Evolutionary conservation across 1,284 basidiomycete species (phyloP).

Genomic region (Inonotus obliquus): DNA sequence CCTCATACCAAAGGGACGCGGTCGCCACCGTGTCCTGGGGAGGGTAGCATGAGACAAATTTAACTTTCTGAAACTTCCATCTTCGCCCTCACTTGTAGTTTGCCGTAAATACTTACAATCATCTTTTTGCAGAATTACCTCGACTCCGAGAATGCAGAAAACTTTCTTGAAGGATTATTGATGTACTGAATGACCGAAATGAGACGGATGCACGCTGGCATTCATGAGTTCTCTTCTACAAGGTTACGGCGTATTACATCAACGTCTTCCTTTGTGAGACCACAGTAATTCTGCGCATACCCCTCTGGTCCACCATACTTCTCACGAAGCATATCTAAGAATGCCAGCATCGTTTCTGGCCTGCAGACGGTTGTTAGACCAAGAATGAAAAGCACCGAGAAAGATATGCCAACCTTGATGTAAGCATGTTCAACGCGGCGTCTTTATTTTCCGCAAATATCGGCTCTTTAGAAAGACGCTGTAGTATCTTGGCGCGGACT

Average conservation of each 20-base stretch:
- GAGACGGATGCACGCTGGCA: too few species aligned
- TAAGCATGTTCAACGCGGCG: conserved; percentile 73
- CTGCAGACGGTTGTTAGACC: conserved; percentile 33
- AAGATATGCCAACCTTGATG: conserved; percentile 50
- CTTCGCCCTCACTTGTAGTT: too few species aligned
- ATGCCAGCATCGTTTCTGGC: conserved; percentile 66
- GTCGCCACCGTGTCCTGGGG: conserved; percentile 12
- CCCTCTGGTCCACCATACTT: conserved; percentile 64
- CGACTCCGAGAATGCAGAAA: too few species aligned
- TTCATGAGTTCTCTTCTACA: conserved; percentile 30
- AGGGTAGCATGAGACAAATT: conserved; percentile 11
- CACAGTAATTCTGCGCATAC: conserved; percentile 51
- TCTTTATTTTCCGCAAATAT: conserved; percentile 65
- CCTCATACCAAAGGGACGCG: conserved; percentile 14
- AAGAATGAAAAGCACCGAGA: not conserved
- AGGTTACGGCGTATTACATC: conserved; percentile 54
- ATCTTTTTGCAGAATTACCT: too few species aligned
- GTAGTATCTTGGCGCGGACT: conserved; percentile 60
- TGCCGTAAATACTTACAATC: not conserved
- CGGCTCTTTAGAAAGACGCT: conserved; percentile 60
- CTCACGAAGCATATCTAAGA: conserved; percentile 51
- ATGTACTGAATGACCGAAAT: too few species aligned
- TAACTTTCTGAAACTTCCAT: conserved; percentile 3
- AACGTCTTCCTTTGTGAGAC: conserved; percentile 58
- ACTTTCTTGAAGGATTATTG: too few species aligned